Percentiles rank a stretch among this genome's conserved stretches.
These are phyloP conservation scores for Mortierella polycephala DNA, from an alignment of 371 early-diverging fungal species.

Conservation along the genomic window DNA sequence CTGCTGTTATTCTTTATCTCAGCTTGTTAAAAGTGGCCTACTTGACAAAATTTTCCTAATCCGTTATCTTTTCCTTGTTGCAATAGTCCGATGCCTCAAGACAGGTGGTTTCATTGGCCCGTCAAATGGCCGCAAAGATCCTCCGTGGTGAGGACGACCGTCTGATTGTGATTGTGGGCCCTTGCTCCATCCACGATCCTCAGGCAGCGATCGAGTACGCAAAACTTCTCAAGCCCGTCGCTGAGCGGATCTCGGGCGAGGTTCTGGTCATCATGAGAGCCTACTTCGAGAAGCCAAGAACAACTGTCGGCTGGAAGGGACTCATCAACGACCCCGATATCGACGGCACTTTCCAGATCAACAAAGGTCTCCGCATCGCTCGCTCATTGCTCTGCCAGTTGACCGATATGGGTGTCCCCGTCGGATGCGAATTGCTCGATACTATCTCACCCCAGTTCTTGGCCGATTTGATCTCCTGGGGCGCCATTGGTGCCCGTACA, in stretches of 20 bases:
- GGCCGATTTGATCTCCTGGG: slow-evolving; percentile 86
- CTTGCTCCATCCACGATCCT: slow-evolving; percentile 94
- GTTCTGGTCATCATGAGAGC: slow-evolving; percentile 90
- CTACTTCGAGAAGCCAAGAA: slow-evolving; percentile 95
- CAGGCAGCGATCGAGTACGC: slow-evolving; percentile 89
- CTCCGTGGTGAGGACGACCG: slow-evolving; percentile 82
- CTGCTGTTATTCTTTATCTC: no score
- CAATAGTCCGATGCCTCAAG: slow-evolving; percentile 56
- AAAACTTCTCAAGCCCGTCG: slow-evolving; percentile 52
- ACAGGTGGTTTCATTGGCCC: slow-evolving; percentile 61
- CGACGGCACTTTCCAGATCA: slow-evolving; percentile 82
- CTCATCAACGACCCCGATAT: slow-evolving; percentile 82
- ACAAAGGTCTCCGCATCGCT: slow-evolving; percentile 88
- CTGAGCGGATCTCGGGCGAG: slow-evolving; percentile 70
- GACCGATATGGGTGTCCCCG: slow-evolving; percentile 83
- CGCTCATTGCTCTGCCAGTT: slow-evolving; percentile 78
- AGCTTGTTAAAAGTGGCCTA: neutral
- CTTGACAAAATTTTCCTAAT: neutral
- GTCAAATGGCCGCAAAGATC: slow-evolving; percentile 71
- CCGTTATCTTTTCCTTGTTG: slow-evolving; percentile 15
- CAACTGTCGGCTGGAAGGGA: slow-evolving; percentile 96
- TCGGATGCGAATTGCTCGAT: slow-evolving; percentile 87
- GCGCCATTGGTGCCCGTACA: slow-evolving; percentile 93
- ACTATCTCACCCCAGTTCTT: slow-evolving; percentile 66
- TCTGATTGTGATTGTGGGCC: slow-evolving; percentile 82